A percentile compares a stretch with the other conserved stretches of the same genome.
Evolutionary conservation across 2,329 filamentous ascomycete species (phyloP).

Genomic region (Hymenoscyphus scutula): DNA sequence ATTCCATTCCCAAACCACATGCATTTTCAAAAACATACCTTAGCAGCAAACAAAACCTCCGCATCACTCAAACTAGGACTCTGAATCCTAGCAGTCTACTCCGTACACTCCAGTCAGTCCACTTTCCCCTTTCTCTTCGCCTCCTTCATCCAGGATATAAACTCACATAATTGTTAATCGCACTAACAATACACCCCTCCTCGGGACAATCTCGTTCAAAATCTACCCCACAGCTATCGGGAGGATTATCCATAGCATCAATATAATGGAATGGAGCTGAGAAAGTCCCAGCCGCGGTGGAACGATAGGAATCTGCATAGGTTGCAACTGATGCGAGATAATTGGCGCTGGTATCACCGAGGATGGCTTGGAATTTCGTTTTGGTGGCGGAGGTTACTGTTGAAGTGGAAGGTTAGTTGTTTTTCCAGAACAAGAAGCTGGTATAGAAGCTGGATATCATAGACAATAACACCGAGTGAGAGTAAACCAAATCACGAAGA

Average conservation of each 20-base stretch:
- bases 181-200: slow-evolving; percentile 56
- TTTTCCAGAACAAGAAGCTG: background rate
- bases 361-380: slow-evolving; percentile 55
- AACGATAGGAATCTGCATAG: slow-evolving; percentile 55
- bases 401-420: background rate
- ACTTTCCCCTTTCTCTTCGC: background rate
- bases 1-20: background rate
- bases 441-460: too few relatives aligned
- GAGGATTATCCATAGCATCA: slow-evolving; percentile 63
- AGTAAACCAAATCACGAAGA: background rate
- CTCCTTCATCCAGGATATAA: background rate
- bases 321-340: slow-evolving; percentile 59
- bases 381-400: slow-evolving; percentile 53
- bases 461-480: too few relatives aligned
- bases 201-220: slow-evolving; percentile 59
- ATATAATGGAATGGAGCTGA: slow-evolving; percentile 66
- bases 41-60: slow-evolving; percentile 57
- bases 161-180: slow-evolving; percentile 33
- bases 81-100: slow-evolving; percentile 25
- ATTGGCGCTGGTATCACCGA: slow-evolving; percentile 53
- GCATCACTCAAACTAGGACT: slow-evolving; percentile 40
- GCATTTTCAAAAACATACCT: slow-evolving; percentile 35
- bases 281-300: slow-evolving; percentile 61
- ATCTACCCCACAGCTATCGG: slow-evolving; percentile 54
- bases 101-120: slow-evolving; percentile 19